Base-by-base conservation (phyloP, 345 rosid species). In the Sapria himalayana region DNA sequence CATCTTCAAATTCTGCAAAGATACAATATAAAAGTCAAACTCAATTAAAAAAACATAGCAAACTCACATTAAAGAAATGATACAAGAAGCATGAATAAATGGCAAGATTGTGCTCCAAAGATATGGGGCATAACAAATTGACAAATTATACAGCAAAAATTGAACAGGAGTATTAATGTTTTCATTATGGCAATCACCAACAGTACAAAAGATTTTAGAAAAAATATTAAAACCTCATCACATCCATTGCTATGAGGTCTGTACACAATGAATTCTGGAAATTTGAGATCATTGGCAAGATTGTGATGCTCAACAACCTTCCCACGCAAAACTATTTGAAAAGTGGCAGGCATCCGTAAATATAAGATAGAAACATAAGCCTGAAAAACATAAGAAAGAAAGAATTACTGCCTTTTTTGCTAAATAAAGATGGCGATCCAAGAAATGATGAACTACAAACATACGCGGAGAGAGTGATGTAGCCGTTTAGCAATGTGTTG, bases 321-420 rank as follows among this genome's bases (percentile, higher is more conserved):
- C 16, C 94, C 94, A 16, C 98, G 73, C 76, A 82, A 56, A 29
- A 58, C 35, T 52, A 82, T 70, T 49, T 48, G 65, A 71, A 89
- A 89, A 55, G 60, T 65, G 43, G 58, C 59, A 22, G 94, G 94
- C 48, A 76, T 56, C 48, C 80, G 71, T 72, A 89, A 54, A 67
- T 89, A 89, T 59, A 89, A 50, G 31, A 89, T 79, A 42, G 93
- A 82, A 34, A 82, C 39, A 56, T 89, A 89, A 25, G 63, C 92
- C 94, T 81, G 69, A 19, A 19, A 7, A 50, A 16, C 24, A 50
- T 1, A 19, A 43, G 37, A 44, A 16, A 52, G 13, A 23, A 23
- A 39, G 25, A 43, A 37, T 20, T 9, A 19, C 31, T 29, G 38
- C 19, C 19, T 16, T 27, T 22, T 25, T 10, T 21, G 12, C 1